Evolutionary conservation across 2,329 filamentous ascomycete genomes (phyloP), one percentile per base, ranked within the genome.

Genomic region (Arthrocladium fulminans): DNA sequence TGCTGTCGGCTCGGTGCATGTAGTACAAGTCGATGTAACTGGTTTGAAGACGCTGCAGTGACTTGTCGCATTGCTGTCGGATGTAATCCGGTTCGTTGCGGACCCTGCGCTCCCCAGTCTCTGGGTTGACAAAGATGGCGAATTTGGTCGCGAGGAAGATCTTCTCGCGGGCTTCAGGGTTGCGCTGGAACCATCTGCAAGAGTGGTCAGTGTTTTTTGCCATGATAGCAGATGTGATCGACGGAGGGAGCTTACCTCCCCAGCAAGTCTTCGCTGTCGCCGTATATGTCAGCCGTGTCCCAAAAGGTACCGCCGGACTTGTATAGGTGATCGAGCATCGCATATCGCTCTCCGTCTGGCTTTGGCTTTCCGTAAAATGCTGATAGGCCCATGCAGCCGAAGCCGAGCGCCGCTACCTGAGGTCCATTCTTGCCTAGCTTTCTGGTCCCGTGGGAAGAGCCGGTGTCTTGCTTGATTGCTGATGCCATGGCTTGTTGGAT

Each of bases 341-440:
- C 65, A 47, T 75, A 66, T 19, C 74, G 69, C 54, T 75, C 72
- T 22, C 65, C 60, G 50, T 76, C 73, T 1, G 71, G 65, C 57
- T 70, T 70, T 3, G 64, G 57, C 5, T 57, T 53, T 43, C 73
- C 73, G 53, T 77, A 76, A 59, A 70, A 72, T 39, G 62, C 57
- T 15, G 54, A 57, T 10, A 65, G 54, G 13, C 59, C 58, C 57
- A 60, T 58, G 9, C 43, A 30, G 22, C 59, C 59, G 34, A 51
- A 59, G 38, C 59, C 62, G 3, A 63, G 48, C 10, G 54, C 58
- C 1, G 59, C 54, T 34, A 65, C 59, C 47, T 60, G 49, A 19
- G 62, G 62, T 10, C 62, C 62, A 53, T 60, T 55, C 48, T 59
- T 60, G 50, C 61, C 61, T 8, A 63, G 52, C 35, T 56, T 56